Percentiles rank a stretch among this genome's conserved stretches.
Evolutionary conservation across 768 basidiomycete genomes (phyloP).

Genomic region (Suillus plorans): DNA sequence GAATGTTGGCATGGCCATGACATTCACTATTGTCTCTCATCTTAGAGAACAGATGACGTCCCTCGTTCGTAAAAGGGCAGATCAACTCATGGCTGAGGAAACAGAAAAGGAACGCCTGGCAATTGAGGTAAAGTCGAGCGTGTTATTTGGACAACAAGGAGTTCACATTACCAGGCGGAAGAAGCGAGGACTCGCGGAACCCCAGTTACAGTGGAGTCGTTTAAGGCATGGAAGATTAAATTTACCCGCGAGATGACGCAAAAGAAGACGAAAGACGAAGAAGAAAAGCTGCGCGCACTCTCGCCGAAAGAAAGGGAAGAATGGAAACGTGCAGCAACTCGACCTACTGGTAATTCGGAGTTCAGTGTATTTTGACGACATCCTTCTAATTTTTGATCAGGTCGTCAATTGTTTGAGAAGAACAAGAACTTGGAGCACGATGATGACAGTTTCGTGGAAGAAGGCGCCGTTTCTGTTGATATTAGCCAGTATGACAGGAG

Average conservation of each 20-base stretch:
- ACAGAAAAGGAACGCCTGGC: conserved; percentile 70
- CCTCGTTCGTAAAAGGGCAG: conserved; percentile 60
- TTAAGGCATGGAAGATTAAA: conserved; percentile 74
- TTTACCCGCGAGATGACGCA: conserved; percentile 70
- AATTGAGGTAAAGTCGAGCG: conserved; percentile 59
- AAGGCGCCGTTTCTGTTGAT: conserved; percentile 85
- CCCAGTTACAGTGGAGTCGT: conserved; percentile 82
- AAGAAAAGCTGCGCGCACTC: conserved; percentile 69
- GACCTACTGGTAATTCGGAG: conserved; percentile 62
- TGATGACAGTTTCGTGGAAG: conserved; percentile 82
- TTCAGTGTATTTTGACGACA: not conserved
- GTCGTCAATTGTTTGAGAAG: conserved; percentile 89
- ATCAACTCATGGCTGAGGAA: conserved; percentile 57
- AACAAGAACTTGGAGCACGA: conserved; percentile 67
- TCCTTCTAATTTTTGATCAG: conserved; percentile 40
- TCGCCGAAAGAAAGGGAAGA: conserved; percentile 86
- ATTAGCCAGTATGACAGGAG: conserved; percentile 84
- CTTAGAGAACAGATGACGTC: conserved; percentile 73
- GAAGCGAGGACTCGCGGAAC: conserved; percentile 88
- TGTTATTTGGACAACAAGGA: not conserved
- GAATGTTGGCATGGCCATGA: conserved; percentile 96
- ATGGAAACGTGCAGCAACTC: conserved; percentile 56
- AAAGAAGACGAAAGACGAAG: conserved; percentile 69
- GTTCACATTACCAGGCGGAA: conserved; percentile 61
- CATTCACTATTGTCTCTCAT: conserved; percentile 88